Evolutionary conservation across 1,139 yeast genomes (phyloP), one percentile per base, ranked within the genome.

Genomic region (Sugiyamaella novakii): DNA sequence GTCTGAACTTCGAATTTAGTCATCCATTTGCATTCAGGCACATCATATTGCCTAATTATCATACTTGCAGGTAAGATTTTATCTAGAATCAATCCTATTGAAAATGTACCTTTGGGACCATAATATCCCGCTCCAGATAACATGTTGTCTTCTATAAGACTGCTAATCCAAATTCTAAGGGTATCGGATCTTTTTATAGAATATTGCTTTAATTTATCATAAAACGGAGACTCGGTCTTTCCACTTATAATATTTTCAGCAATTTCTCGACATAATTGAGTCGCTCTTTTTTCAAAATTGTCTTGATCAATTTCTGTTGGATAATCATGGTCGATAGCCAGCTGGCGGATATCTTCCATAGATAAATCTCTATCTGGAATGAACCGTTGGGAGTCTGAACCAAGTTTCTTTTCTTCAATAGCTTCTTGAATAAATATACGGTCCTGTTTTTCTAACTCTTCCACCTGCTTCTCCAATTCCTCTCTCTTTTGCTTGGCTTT

Each of bases 51-150:
- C 17, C 12, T 39, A 14, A 40, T 10, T 11, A 46, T 27, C 3
- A 43, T 29, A 4, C 36, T 39, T 1, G 46, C 19, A 3, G 28
- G 22, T 28, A 54, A 31, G n/a, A 31, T 24, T 18, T 30, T 10
- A 19, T 45, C 36, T 17, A 41, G 25, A 3, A 27, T 18, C 15
- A 34, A 7, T 3, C 46, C 44, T 4, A 49, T 15, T 8, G 31
- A 14, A 14, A 18, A 30, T 15, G 29, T 8, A 5, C 58, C 58
- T 27, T 37, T 40, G 6, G 41, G 31, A 3, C 58, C 57, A 38
- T 47, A 55, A 37, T 55, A 55, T 12, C 58, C 58, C 10, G 22
- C 34, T 3, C 46, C 49, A 18, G 55, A 45, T 4, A 42, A 17
- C 27, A 41, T 24, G 2, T 40, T 37, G 11, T 46, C 50, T 8